Evolutionary conservation across 2,329 filamentous ascomycete species (phyloP), one percentile per base, ranked within the genome.

Genomic region (Verticillium nubilum): DNA sequence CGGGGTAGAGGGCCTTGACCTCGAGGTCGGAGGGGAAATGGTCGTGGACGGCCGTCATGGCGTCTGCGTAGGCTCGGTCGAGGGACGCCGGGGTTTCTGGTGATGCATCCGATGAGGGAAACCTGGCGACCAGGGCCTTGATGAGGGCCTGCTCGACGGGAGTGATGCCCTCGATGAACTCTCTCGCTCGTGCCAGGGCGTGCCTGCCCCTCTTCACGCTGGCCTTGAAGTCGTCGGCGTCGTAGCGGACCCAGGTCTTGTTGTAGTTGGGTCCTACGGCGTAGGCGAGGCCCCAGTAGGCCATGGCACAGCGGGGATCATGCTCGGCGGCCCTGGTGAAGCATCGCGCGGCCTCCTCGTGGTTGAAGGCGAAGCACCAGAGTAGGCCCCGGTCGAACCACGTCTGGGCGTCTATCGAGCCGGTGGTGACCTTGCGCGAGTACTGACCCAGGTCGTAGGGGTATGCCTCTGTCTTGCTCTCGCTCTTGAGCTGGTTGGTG

Each of bases 301-400:
- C 86, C 77, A 90, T 85, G 29, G 81, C 79, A 60, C 84, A 89
- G 2, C 69, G 63, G 0, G 73, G 62, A 62, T 91, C 88, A 53
- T 76, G 68, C 1, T 71, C 69, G 31, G 85, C 79, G n/a, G 85
- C 86, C 10, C 76, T 74, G 65, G 86, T 74, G 66, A 90, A 91
- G 72, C 88, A 91, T 47, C 73, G 74, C 4, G 79, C 80, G 0
- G 87, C 83, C 69, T 92, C 89, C 64, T 88, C 86, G 67, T 92
- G 89, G 68, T 92, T 91, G 76, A 93, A 93, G 26, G 78, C 87
- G 70, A 89, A 92, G 52, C 79, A 81, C 89, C 89, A 92, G 25
- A 86, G 76, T 17, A 92, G 74, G 2, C 88, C 89, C 3, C 88
- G 84, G 68, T 88, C 78, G 69, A 90, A 91, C 89, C 89, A 92